Base-by-base conservation (phyloP, 345 rosid species). In the Gynandropsis gynandra region DNA sequence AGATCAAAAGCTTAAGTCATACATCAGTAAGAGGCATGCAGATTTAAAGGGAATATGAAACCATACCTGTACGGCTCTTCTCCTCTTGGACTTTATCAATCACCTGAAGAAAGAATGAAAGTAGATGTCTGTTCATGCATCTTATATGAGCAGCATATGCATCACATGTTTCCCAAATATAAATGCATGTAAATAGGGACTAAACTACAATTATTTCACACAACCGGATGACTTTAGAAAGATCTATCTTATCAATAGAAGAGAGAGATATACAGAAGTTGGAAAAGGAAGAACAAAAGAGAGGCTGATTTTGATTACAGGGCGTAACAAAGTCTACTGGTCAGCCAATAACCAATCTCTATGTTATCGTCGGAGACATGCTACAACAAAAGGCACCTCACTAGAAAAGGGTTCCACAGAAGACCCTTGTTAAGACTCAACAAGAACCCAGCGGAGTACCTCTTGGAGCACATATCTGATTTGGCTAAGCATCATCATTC, bases 401-500 rank as follows among this genome's bases (percentile, higher is more conserved):
- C 1, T 29, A 18, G 19, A 58, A 53, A 37, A 12, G 0, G 4
- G 20, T 48, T 20, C 49, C 4, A 37, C 27, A 27, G 48, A 1
- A 16, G 52, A 24, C 5, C 29, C 29, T 24, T 24, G 5, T 24
- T 2, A 2, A 24, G 29, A 24, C 29, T 33, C 32, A 16, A 58
- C 16, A 13, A 21, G 19, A 20, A 53, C 10, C n/a, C 37, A 45
- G 5, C 43, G 12, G 11, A 2, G 52, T 33, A 50, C 52, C 56
- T 67, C 38, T 54, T 60, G 66, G 66, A 54, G 66, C 71, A 67
- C 58, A 55, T 67, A 60, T 60, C 66, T 61, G 71, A 67, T 67
- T 67, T 61, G 71, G 71, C 66, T 49, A 67, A 61, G 71, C 54
- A 67, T 67, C 71, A 61, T 67, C 71, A 67, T 32, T 49, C 71